Base-by-base conservation (phyloP, 805 yeast species). In the Ogataea methanolica region DNA sequence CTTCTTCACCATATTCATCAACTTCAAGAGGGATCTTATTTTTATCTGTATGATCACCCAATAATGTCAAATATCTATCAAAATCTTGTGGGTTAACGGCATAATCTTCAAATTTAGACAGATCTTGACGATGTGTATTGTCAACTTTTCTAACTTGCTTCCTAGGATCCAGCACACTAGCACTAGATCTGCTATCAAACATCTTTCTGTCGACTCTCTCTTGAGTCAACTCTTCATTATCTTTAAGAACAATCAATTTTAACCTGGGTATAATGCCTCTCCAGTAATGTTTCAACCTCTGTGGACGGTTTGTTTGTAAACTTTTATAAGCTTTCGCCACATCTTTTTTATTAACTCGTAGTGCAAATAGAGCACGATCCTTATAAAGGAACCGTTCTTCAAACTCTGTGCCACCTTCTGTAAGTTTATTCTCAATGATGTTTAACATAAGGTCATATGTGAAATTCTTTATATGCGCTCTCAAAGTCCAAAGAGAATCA, bases 211-310 rank as follows among this genome's bases (percentile, higher is more conserved):
- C 31, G 31, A 36, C 42, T 33, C 26, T 37, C 19, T 23, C 45
- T 7, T 22, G 44, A 15, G 33, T 40, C 36, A 42, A 33, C 23
- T 29, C 43, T 35, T 46, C 46, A 17, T 34, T 21, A 14, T 47
- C 49, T n/a, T 43, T 47, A 8, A 42, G 31, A 35, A 51, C 41
- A 12, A 41, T 9, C 40, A 58, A 35, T 23, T 45, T 43, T 39
- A 56, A 29, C 37, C 62, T 43, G 41, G 41, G 21, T 12, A 49
- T 48, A n/a, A 56, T 48, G 14, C 42, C 47, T 6, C 48, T 43
- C 62, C 62, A 58, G 42, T 56, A 58, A 17, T 48, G 47, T 33
- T 43, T 42, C 42, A 53, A n/a, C 29, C 40, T 49, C 4, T 43
- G 29, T 1, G 55, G 54, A 17, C 57, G 36, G 5, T 39, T 37